phyloP scores from a whole-genome alignment of 768 basidiomycete genomes.

The Gloeophyllum trabeum region DNA sequence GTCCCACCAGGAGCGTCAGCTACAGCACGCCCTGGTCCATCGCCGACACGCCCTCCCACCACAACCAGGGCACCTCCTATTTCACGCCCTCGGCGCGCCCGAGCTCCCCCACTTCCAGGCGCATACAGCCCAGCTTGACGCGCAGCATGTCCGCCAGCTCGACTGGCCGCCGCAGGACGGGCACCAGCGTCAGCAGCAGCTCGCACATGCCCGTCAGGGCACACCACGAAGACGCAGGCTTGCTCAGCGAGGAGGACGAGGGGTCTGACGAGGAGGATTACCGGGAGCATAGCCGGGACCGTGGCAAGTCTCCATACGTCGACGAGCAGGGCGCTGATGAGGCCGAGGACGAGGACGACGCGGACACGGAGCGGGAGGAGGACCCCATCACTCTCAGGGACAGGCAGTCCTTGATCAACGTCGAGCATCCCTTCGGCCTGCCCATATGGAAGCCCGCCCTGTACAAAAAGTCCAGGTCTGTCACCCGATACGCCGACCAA shows the following conservation, averaged over 20 bases:
- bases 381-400: slow-evolving; percentile 91
- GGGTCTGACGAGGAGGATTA: slow-evolving; percentile 20
- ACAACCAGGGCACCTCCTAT: slow-evolving; percentile 62
- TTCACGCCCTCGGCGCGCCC: slow-evolving; percentile 30
- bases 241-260: slow-evolving; percentile 44
- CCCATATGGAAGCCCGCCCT: slow-evolving; percentile 99
- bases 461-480: slow-evolving; percentile 95
- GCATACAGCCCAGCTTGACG: slow-evolving; percentile 28
- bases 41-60: slow-evolving; percentile 48
- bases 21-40: slow-evolving; percentile 50
- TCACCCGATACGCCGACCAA: slow-evolving; percentile 92
- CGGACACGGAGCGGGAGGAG: slow-evolving; percentile 38
- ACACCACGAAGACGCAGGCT: slow-evolving; percentile 31
- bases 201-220: slow-evolving; percentile 35
- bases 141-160: slow-evolving; percentile 44
- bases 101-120: slow-evolving; percentile 34
- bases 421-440: slow-evolving; percentile 97
- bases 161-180: slow-evolving; percentile 30
- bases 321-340: slow-evolving; percentile 20
- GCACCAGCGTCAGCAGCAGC: slow-evolving; percentile 53
- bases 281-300: slow-evolving; percentile 19
- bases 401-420: slow-evolving; percentile 96
- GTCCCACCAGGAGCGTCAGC: slow-evolving; percentile 33
- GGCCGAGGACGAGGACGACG: slow-evolving; percentile 30
- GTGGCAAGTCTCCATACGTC: slow-evolving; percentile 21